Evolutionary conservation across 2,329 filamentous ascomycete genomes (phyloP).

Genomic region (Helotiales sp.): DNA sequence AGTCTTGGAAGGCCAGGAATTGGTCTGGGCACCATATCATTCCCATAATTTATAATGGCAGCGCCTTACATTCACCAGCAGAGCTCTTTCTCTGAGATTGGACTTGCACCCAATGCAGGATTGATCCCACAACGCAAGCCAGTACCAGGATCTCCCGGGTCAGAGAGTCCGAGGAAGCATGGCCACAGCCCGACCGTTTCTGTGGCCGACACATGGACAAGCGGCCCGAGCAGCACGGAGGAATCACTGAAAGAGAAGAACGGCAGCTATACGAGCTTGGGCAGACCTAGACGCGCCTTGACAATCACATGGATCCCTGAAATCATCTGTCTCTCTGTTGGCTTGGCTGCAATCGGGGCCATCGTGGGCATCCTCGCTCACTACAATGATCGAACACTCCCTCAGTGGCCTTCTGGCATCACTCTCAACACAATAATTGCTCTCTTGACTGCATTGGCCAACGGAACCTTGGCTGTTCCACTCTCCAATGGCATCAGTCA

Average conservation of each 20-base stretch:
- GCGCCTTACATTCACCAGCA: neutral
- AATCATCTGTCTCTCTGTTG: constrained; percentile 1
- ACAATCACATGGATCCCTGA: constrained; percentile 3
- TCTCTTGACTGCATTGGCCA: constrained; percentile 7
- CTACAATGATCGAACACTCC: constrained; percentile 3
- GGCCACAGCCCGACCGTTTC: neutral
- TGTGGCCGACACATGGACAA: neutral
- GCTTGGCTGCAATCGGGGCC: neutral
- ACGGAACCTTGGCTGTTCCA: constrained; percentile 2
- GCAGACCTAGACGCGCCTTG: neutral
- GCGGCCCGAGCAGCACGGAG: neutral
- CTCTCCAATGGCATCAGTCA: constrained; percentile 2
- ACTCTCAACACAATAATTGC: constrained; percentile 9
- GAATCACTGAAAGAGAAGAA: neutral
- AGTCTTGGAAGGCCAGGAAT: neutral
- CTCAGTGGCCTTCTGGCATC: constrained; percentile 4
- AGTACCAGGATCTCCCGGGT: neutral
- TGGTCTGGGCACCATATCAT: neutral
- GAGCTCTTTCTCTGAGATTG: neutral
- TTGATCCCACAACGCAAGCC: neutral
- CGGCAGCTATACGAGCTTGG: neutral
- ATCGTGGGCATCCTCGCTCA: neutral
- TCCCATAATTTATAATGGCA: neutral
- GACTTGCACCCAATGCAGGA: neutral
- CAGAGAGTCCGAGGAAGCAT: neutral